Percentiles rank a stretch among this genome's conserved stretches.
These are phyloP conservation scores for Peronospora farinosa DNA, from an alignment of 352 stramenopile species.

Conservation along the genomic window DNA sequence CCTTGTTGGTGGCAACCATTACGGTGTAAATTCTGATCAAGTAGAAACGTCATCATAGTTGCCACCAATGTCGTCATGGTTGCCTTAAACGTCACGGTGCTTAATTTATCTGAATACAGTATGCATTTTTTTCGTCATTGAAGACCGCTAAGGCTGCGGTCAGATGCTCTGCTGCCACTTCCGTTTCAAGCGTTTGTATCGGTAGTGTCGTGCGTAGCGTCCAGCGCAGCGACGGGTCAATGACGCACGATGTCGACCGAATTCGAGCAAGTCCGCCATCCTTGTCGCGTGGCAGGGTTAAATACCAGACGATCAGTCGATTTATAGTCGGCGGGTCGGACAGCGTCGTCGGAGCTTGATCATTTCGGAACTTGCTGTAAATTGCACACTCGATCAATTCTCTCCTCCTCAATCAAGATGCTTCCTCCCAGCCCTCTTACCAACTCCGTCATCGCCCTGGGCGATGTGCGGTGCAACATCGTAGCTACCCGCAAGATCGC, in stretches of 20 bases:
- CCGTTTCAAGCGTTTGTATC: constrained; percentile 18
- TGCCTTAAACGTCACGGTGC: too few species aligned
- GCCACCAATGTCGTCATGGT: too few species aligned
- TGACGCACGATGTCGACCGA: constrained; percentile 19
- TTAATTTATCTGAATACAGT: not conserved
- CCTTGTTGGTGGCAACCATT: too few species aligned
- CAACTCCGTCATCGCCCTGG: constrained; percentile 34
- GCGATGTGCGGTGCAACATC: constrained; percentile 50
- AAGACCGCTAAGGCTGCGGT: too few species aligned
- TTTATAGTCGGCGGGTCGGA: not conserved
- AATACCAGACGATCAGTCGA: constrained; percentile 22
- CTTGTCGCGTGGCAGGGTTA: constrained; percentile 31
- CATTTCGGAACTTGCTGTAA: constrained; percentile 28
- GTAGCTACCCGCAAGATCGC: constrained; percentile 71
- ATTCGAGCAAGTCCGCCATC: constrained; percentile 20
- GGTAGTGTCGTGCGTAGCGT: constrained; percentile 24
- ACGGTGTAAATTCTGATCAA: too few species aligned
- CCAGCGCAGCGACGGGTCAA: constrained; percentile 23
- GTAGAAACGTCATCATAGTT: too few species aligned
- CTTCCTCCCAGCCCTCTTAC: constrained; percentile 26
- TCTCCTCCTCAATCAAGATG: constrained; percentile 16
- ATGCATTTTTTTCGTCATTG: not conserved
- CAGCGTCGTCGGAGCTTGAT: constrained; percentile 1
- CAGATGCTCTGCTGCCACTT: not conserved
- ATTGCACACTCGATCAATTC: constrained; percentile 4